Evolutionary conservation across 2,329 filamentous ascomycete genomes (phyloP).

Genomic region (Xylariaceae sp.): DNA sequence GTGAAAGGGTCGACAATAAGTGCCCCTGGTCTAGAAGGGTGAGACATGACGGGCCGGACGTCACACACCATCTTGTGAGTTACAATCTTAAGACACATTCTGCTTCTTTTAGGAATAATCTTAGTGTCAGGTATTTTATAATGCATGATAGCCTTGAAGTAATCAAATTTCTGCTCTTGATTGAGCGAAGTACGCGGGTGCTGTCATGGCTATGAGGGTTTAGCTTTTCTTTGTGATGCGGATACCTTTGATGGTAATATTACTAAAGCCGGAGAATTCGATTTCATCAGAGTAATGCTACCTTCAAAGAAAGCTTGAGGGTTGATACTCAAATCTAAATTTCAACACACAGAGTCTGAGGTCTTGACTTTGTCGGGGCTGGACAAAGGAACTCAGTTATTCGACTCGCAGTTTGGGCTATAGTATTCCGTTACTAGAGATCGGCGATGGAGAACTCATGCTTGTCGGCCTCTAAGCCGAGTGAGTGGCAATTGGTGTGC

Average conservation of each 20-base stretch:
- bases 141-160: background rate
- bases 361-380: no score
- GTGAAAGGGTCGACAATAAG: slow-evolving; percentile 16
- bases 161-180: background rate
- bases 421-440: no score
- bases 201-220: background rate
- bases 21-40: background rate
- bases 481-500: no score
- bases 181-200: background rate
- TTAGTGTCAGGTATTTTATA: background rate
- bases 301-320: no score
- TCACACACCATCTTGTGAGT: slow-evolving; percentile 16
- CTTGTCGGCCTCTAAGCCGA: no score
- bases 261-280: no score
- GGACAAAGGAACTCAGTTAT: no score
- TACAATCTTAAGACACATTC: slow-evolving; percentile 33
- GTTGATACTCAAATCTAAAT: no score
- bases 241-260: background rate
- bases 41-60: slow-evolving; percentile 14
- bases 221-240: background rate
- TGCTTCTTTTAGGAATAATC: background rate
- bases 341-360: no score
- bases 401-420: no score
- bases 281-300: no score
- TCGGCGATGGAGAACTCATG: no score